Conservation (phyloP, 1,284 basidiomycete genomes). For the Ustilago nuda region DNA sequence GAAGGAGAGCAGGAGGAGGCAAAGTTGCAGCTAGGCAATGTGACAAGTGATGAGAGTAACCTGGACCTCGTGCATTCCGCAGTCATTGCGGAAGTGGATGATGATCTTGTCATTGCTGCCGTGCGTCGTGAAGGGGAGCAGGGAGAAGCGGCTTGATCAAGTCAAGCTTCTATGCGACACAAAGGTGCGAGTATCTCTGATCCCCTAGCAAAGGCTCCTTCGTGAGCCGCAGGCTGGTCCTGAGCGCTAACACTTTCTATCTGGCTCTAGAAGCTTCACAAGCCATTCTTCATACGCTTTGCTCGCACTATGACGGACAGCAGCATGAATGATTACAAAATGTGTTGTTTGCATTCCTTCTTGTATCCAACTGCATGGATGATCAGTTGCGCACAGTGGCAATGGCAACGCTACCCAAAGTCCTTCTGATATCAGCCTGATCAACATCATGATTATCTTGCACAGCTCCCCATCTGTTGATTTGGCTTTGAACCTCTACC, state of each 20-base stretch:
- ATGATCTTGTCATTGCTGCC: slow-evolving; percentile 16
- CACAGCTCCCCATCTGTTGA: slow-evolving; percentile 96
- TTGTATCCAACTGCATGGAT: background rate
- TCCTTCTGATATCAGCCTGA: slow-evolving; percentile 88
- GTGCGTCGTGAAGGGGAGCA: background rate
- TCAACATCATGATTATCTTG: slow-evolving; percentile 87
- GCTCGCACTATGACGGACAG: no score
- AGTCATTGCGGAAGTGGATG: slow-evolving; percentile 5
- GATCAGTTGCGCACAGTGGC: slow-evolving; percentile 29
- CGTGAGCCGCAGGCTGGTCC: background rate
- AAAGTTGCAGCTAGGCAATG: background rate
- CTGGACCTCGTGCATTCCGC: slow-evolving; percentile 17
- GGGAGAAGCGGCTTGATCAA: background rate
- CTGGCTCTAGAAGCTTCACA: background rate
- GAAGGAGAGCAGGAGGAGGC: slow-evolving; percentile 10
- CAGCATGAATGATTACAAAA: no score
- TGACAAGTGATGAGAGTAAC: slow-evolving; percentile 6
- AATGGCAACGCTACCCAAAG: slow-evolving; percentile 73
- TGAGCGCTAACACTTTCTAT: background rate
- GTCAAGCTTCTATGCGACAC: background rate
- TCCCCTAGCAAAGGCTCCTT: slow-evolving; percentile 32
- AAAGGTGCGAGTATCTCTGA: slow-evolving; percentile 31
- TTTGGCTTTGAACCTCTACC: slow-evolving; percentile 95
- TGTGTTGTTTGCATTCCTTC: background rate
- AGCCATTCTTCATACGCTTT: background rate